These are phyloP conservation scores for Hygrophorus russula DNA, from an alignment of 768 basidiomycete genomes.

Conservation along the genomic window DNA sequence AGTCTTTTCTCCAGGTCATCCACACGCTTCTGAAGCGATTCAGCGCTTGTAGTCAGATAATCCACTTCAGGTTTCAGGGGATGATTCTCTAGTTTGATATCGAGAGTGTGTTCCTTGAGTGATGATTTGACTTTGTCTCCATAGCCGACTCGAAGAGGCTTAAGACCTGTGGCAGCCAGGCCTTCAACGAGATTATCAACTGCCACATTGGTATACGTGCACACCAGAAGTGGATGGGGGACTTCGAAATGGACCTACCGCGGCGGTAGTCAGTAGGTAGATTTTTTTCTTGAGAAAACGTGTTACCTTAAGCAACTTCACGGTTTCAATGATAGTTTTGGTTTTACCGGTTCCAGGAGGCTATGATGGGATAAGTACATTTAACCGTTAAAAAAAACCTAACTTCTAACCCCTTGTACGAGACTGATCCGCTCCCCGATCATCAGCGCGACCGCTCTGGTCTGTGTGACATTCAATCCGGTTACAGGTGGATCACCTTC, in stretches of 20 bases:
- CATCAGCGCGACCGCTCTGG: constrained; percentile 78
- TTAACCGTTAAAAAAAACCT: background rate
- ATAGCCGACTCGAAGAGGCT: constrained; percentile 69
- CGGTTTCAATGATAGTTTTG: constrained; percentile 78
- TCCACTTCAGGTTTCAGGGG: constrained; percentile 36
- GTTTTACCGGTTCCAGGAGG: constrained; percentile 93
- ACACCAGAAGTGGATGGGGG: constrained; percentile 77
- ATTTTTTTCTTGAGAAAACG: background rate
- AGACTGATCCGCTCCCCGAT: constrained; percentile 68
- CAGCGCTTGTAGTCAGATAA: constrained; percentile 27
- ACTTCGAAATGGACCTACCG: constrained; percentile 65
- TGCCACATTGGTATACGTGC: constrained; percentile 89
- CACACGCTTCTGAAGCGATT: constrained; percentile 18
- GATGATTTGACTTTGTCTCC: constrained; percentile 47
- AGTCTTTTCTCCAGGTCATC: constrained; percentile 10
- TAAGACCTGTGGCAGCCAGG: constrained; percentile 44
- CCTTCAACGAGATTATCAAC: constrained; percentile 87
- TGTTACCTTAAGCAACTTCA: constrained; percentile 64
- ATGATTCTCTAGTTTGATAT: constrained; percentile 52
- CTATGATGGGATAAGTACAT: constrained; percentile 23
- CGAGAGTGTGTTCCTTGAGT: constrained; percentile 48
- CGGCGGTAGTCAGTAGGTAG: background rate
- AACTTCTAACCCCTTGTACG: constrained; percentile 68
- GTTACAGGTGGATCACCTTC: constrained; percentile 69
- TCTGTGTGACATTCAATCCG: constrained; percentile 66